Base-by-base conservation (phyloP, 2,329 filamentous ascomycete species). In the Beauveria bassiana region DNA sequence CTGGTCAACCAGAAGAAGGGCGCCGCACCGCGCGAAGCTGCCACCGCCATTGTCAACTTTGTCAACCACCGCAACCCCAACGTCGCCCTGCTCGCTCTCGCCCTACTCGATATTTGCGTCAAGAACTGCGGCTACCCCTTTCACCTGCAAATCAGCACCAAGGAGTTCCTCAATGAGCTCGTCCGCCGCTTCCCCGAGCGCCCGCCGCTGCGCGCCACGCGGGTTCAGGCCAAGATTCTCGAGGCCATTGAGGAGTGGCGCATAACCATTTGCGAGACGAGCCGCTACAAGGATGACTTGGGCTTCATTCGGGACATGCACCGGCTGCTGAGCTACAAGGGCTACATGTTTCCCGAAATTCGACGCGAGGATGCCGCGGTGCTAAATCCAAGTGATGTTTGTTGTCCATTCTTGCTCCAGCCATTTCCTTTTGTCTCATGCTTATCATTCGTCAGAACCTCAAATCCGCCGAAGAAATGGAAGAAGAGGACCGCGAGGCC, bases 91-190 rank as follows among this genome's bases (percentile, higher is more conserved):
- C 83, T 98, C 63, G 93, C 95, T 63, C 83, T 98, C 71, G 87
- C 88, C 78, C 85, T 99, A 67, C 90, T 99, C 72, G 95, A 99
- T 74, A 98, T 98, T 65, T 98, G 95, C 76, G 95, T 98, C 76
- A 99, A 99, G 81, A 99, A 99, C 78, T 99, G 95, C 82, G 95
- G 95, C 69, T 99, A 99, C 73, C 93, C 95, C 1, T 99, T 99
- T 76, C 95, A 99, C 72, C 86, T 99, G 62, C 95, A 99, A 76
- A 97, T 99, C 72, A 93, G 90, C 75, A 98, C 95, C 67, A 99
- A 99, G 75, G 95, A 99, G 71, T 99, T 99, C 70, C 86, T 99
- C 69, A 99, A 99, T 77, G 95, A 99, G 79, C 86, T 99, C 63
- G 95, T 99, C 64, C 87, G 95, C 67, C 86, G 95, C 66, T 99